Evolutionary conservation across 495 filamentous ascomycete genomes (phyloP), one percentile per base, ranked within the genome.

Genomic region (Daldinia grandis): DNA sequence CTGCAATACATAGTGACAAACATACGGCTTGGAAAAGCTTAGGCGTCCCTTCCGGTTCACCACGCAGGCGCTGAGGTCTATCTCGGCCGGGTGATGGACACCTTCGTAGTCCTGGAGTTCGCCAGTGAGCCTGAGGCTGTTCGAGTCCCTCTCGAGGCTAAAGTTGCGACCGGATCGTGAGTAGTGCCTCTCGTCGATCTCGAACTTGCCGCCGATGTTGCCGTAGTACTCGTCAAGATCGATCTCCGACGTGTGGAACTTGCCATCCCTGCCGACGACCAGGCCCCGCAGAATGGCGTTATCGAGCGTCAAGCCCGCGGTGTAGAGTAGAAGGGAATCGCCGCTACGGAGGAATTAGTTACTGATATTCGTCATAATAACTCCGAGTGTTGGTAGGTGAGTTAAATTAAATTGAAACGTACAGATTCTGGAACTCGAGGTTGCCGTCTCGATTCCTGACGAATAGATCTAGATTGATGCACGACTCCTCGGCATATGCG

Each of bases 391-490:
- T 5, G n/a, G 10, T 27, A 3, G 9, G 5, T 44, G 4, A 15
- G 8, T 19, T 30, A 21, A 47, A 30, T 19, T 30, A 30, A 30
- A n/a, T 8, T 25, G n/a, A 15, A 35, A 58, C 68, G 15, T 63
- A 71, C 68, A 65, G 63, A 3, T 63, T 62, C 27, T 66, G 68
- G 53, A 71, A 71, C 58, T 65, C 55, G 28, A 71, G 68, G 28
- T 9, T 47, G 19, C 68, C 68, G 56, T 71, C 68, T 12, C 38
- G 63, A 57, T 71, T 71, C 58, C 44, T 63, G 42, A 71, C 35
- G 58, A 71, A 71, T 5, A 71, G 40, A 38, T 71, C 63, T 27
- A 71, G 68, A 37, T 71, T 71, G 51, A 71, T 66, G 44, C 42
- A 58, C 1, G 51, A 44, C 53, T 71, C 68, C 6, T 58, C 53